These are phyloP conservation scores for Xylaria sp. DNA, from an alignment of 2,329 filamentous ascomycete genomes.

Conservation along the genomic window DNA sequence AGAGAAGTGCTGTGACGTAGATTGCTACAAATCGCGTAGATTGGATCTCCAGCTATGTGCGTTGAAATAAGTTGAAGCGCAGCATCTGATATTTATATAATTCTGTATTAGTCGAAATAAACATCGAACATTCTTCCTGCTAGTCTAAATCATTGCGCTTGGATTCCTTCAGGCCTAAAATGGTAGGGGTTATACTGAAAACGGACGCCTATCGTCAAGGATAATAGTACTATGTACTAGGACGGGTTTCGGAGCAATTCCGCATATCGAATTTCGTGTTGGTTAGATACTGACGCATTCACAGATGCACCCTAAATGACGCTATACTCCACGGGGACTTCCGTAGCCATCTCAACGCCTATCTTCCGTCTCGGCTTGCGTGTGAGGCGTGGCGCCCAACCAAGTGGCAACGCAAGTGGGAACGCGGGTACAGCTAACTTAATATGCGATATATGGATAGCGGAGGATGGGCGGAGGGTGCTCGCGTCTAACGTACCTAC, in stretches of 20 bases:
- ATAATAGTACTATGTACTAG: neutral
- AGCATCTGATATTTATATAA: no score
- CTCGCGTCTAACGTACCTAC: neutral
- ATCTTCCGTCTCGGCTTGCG: neutral
- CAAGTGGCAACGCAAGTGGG: neutral
- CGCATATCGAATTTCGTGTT: neutral
- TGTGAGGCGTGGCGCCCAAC: neutral
- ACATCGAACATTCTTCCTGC: neutral
- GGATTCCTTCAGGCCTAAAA: neutral
- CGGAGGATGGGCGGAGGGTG: neutral
- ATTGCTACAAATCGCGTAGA: no score
- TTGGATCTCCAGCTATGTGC: no score
- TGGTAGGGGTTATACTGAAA: neutral
- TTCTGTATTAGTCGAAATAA: neutral
- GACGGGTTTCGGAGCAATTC: neutral
- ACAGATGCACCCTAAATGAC: neutral
- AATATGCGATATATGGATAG: constrained; percentile 4
- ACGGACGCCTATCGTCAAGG: neutral
- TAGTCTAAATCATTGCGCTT: neutral
- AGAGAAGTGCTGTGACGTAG: neutral
- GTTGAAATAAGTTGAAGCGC: neutral
- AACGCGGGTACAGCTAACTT: neutral
- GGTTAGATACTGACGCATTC: no score
- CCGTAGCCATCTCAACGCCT: neutral
- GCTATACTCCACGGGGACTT: constrained; percentile 9